Evolutionary conservation across 2,329 filamentous ascomycete species (phyloP).

Genomic region (Verticillium alfalfae): DNA sequence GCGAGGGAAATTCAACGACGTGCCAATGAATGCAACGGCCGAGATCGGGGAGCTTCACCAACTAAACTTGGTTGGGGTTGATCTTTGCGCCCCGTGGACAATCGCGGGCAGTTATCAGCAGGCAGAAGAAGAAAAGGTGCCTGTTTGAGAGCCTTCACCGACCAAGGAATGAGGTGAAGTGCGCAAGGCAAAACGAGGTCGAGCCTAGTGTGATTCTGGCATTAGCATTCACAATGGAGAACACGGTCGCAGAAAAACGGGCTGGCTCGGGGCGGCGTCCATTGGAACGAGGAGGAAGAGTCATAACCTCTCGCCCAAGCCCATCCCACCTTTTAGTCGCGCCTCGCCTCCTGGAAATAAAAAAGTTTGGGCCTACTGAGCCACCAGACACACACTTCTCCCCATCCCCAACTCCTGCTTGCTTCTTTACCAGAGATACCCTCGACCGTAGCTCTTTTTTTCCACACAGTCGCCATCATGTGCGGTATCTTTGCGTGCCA

Average conservation of each 20-base stretch:
- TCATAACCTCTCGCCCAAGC: conserved; percentile 10
- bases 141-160: neutral
- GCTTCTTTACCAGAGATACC: conserved; percentile 2
- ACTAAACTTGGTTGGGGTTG: conserved; percentile 3
- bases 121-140: neutral
- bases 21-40: conserved; percentile 7
- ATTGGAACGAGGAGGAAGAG: neutral
- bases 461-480: conserved; percentile 59
- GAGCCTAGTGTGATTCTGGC: conserved; percentile 1
- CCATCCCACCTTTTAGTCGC: conserved; percentile 4
- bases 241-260: neutral
- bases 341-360: conserved; percentile 3
- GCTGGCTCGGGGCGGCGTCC: neutral
- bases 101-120: conserved; percentile 3
- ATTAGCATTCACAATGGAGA: neutral
- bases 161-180: neutral
- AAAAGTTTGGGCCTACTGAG: neutral
- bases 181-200: neutral
- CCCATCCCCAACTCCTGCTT: conserved; percentile 4
- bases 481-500: conserved; percentile 98
- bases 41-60: conserved; percentile 10
- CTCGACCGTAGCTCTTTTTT: neutral
- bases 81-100: conserved; percentile 5
- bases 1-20: conserved; percentile 1
- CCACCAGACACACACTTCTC: conserved; percentile 3